phyloP scores from a whole-genome alignment of 345 rosid species.

The Gossypium longicalyx region DNA sequence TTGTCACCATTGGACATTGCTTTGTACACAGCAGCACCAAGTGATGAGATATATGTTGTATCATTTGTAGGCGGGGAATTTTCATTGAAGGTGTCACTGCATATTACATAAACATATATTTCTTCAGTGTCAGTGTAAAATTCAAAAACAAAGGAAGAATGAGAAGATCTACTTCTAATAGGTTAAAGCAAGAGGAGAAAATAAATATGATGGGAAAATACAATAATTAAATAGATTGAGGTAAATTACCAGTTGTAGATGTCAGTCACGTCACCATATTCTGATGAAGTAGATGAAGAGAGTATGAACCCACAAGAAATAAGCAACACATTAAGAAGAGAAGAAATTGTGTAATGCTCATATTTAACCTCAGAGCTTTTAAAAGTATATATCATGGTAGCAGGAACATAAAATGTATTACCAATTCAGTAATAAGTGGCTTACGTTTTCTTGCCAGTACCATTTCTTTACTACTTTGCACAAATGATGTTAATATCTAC shows the following conservation, averaged over 20 bases:
- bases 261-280: constrained; percentile 93
- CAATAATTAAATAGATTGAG: not conserved
- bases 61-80: constrained; percentile 88
- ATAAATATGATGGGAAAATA: not conserved
- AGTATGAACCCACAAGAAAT: not conserved
- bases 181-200: not conserved
- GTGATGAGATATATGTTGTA: constrained; percentile 61
- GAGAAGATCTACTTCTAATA: not conserved
- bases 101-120: constrained; percentile 12
- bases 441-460: not conserved
- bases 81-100: constrained; percentile 95
- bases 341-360: not conserved
- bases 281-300: constrained; percentile 38
- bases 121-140: constrained; percentile 2
- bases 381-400: not conserved
- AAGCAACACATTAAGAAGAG: constrained; percentile 13
- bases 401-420: not conserved
- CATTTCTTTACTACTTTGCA: not conserved
- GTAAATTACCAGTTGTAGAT: constrained; percentile 80
- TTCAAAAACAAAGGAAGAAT: not conserved
- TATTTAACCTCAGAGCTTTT: not conserved
- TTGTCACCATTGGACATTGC: constrained; percentile 89
- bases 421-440: not conserved
- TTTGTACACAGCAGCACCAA: constrained; percentile 84
- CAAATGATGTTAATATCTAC: not conserved